A percentile compares a stretch with the other conserved stretches of the same genome.
Evolutionary conservation across 2,329 filamentous ascomycete species (phyloP).

Genomic region (Ceratocystis alfenasii): DNA sequence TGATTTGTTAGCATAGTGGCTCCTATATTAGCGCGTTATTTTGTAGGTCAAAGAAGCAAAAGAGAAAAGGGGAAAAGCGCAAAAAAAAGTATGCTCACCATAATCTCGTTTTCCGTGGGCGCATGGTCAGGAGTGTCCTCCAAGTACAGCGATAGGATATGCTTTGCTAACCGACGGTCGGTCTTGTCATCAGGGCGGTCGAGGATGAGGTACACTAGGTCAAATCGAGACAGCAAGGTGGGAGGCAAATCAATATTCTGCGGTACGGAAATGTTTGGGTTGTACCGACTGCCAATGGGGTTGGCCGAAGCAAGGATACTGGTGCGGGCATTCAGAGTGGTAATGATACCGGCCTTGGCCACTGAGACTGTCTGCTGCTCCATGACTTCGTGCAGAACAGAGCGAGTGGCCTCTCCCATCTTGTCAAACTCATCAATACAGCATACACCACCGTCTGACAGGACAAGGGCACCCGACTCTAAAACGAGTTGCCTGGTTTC

Average conservation of each 20-base stretch:
- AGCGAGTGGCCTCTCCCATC: slow-evolving; percentile 68
- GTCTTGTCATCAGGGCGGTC: slow-evolving; percentile 84
- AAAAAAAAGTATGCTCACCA: slow-evolving; percentile 44
- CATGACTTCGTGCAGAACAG: slow-evolving; percentile 79
- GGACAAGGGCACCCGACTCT: slow-evolving; percentile 65
- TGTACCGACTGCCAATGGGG: slow-evolving; percentile 95
- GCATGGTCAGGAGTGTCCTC: slow-evolving; percentile 89
- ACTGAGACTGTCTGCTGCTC: slow-evolving; percentile 78
- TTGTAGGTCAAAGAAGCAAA: too few relatives aligned
- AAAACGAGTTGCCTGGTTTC: slow-evolving; percentile 70
- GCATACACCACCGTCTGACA: slow-evolving; percentile 72
- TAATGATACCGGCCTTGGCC: slow-evolving; percentile 88
- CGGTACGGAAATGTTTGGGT: slow-evolving; percentile 85
- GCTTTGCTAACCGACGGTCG: slow-evolving; percentile 79
- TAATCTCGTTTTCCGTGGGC: slow-evolving; percentile 57
- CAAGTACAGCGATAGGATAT: slow-evolving; percentile 90
- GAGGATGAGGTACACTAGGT: slow-evolving; percentile 90
- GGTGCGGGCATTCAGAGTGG: slow-evolving; percentile 87
- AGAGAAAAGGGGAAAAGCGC: background rate
- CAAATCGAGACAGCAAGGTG: slow-evolving; percentile 88
- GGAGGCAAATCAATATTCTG: slow-evolving; percentile 97
- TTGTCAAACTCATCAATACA: slow-evolving; percentile 82
- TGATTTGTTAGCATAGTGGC: slow-evolving; percentile 12
- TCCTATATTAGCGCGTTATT: background rate
- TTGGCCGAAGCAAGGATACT: slow-evolving; percentile 95